phyloP scores from a whole-genome alignment of 2,329 filamentous ascomycete species.

The Ceratocystis variospora region DNA sequence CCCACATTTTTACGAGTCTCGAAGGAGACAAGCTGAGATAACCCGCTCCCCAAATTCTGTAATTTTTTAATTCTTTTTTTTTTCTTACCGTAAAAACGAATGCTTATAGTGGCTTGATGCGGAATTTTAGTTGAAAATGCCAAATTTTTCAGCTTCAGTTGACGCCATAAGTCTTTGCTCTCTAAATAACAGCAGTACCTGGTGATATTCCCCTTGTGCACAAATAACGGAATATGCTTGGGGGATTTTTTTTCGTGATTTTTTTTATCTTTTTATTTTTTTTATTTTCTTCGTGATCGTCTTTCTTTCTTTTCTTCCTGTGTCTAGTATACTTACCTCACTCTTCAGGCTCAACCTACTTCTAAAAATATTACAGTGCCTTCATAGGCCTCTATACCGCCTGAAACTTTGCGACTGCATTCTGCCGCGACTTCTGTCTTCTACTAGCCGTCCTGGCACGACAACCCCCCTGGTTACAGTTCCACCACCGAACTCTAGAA shows the following conservation, averaged over 20 bases:
- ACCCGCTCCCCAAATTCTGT: background rate
- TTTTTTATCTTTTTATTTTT: background rate
- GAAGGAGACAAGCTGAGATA: background rate
- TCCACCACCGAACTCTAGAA: background rate
- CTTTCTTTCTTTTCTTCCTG: background rate
- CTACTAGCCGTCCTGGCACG: background rate
- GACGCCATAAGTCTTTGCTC: background rate
- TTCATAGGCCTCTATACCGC: background rate
- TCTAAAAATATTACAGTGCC: background rate
- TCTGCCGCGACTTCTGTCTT: background rate
- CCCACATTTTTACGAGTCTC: background rate
- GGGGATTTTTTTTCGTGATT: no score
- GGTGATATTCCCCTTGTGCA: background rate
- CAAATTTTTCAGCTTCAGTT: background rate
- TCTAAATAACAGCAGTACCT: background rate
- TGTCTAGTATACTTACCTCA: background rate
- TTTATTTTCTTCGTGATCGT: background rate
- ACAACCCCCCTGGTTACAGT: conserved; percentile 1
- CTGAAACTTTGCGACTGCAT: background rate
- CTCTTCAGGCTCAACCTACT: background rate
- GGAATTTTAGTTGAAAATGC: background rate
- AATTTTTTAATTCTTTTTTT: background rate
- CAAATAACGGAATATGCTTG: background rate
- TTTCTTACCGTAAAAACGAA: background rate
- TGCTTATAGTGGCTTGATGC: background rate